Evolutionary conservation across 2,329 filamentous ascomycete species (phyloP), one percentile per base, ranked within the genome.

Genomic region (Passalora sequoiae): DNA sequence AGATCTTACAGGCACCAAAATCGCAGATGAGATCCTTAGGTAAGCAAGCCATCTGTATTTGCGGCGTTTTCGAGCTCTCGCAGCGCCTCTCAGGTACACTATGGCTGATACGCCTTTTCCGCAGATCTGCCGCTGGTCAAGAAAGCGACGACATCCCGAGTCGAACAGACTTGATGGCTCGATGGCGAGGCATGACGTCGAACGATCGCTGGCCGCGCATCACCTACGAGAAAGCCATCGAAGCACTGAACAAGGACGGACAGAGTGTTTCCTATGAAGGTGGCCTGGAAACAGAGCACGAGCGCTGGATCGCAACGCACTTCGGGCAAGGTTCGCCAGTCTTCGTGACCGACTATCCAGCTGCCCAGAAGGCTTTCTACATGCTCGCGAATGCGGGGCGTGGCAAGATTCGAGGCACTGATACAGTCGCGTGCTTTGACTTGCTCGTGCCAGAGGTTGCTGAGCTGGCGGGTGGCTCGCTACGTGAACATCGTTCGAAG

Each of bases 311-410:
- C 41, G 89, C 92, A 36, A 73, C 78, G 40, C 70, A 70, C 19
- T 60, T 91, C 32, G 81, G 81, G 53, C 69, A 76, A 36, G 74
- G 75, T 13, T 67, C 69, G 1, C 92, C 92, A 6, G 75, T 97
- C 32, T 97, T 97, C 62, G 81, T 98, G 52, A 97, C 89, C 10
- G 76, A 96, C 64, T 98, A 96, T 62, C 92, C 92, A n/a, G 79
- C 79, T 53, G 72, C 74, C 36, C 81, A 92, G 63, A 98, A 98
- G 68, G 87, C 91, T 8, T 98, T 97, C 68, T 98, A 89, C 66
- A 89, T 89, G 85, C 66, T 78, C 2, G 78, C 80, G 12, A 78
- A 77, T 1, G 44, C 56, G 15, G 29, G 44, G 3, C 44, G 49
- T 9, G 16, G 25, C 19, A 46, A 47, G 25, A 49, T 44, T 20